phyloP scores from a whole-genome alignment of 352 stramenopile species.

The Globisporangium camurandrum region DNA sequence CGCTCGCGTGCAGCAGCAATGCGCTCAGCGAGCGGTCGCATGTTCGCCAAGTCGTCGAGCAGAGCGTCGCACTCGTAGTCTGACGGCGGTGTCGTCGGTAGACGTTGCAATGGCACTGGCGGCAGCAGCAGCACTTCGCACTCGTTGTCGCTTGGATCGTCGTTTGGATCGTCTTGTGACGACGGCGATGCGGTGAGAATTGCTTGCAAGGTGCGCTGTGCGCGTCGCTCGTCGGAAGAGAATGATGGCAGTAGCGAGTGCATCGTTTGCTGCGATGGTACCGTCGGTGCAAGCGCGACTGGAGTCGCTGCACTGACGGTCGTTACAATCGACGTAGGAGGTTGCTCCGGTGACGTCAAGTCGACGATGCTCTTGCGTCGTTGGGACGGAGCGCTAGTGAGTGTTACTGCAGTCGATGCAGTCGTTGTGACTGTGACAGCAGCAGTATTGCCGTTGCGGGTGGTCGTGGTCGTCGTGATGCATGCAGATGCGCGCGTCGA shows the following conservation, averaged over 20 bases:
- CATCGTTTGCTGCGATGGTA: too few species aligned
- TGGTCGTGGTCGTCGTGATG: not conserved
- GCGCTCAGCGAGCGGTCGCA: conserved; percentile 5
- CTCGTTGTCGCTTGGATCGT: not conserved
- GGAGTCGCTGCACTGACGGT: not conserved
- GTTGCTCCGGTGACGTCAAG: conserved; percentile 22
- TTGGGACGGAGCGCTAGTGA: too few species aligned
- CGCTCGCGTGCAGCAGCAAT: conserved; percentile 3
- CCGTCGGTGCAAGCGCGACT: too few species aligned
- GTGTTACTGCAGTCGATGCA: too few species aligned
- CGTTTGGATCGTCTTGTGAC: not conserved
- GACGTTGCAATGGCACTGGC: not conserved
- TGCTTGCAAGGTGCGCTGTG: not conserved
- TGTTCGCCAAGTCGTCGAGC: conserved; percentile 7
- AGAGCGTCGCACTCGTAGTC: conserved; percentile 10
- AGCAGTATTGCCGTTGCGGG: too few species aligned
- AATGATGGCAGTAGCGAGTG: too few species aligned
- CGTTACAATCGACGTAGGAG: not conserved
- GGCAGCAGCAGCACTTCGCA: not conserved
- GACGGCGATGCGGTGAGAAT: not conserved
- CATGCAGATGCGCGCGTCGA: not conserved
- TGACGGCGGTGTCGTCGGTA: conserved; percentile 1
- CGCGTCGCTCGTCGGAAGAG: not conserved
- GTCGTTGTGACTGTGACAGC: too few species aligned
- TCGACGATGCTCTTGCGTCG: conserved; percentile 29